Conservation (phyloP, 495 filamentous ascomycete genomes). For the Aspergillus homomorphus region DNA sequence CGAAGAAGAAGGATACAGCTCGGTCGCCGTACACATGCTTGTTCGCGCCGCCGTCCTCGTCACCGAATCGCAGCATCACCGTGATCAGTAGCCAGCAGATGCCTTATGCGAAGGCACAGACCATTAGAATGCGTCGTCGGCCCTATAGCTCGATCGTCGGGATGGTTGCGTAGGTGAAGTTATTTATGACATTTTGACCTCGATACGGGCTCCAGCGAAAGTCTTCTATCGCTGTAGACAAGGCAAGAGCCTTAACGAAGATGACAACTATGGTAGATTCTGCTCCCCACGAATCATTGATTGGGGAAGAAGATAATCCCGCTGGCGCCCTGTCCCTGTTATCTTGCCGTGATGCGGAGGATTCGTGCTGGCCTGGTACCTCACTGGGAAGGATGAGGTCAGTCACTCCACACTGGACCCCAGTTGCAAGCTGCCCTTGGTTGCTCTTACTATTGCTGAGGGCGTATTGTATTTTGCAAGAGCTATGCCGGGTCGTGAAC, state of each 20-base stretch:
- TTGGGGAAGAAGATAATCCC: too few relatives aligned
- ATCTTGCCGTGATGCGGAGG: background rate
- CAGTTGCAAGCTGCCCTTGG: background rate
- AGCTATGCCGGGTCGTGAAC: too few relatives aligned
- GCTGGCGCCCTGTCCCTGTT: background rate
- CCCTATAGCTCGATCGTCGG: background rate
- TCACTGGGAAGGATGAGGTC: background rate
- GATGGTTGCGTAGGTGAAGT: constrained; percentile 35
- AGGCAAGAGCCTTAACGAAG: too few relatives aligned
- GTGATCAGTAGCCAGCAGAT: constrained; percentile 45
- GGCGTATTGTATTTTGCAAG: too few relatives aligned
- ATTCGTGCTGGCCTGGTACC: background rate
- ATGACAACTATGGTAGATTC: too few relatives aligned
- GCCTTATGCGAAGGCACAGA: background rate
- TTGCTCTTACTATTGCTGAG: background rate
- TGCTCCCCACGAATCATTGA: too few relatives aligned
- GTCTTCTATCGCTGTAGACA: too few relatives aligned
- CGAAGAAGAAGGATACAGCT: constrained; percentile 51
- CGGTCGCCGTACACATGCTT: constrained; percentile 26
- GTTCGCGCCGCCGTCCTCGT: background rate
- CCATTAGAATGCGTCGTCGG: background rate
- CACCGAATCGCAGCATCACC: constrained; percentile 42
- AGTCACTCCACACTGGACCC: background rate
- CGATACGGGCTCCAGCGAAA: too few relatives aligned
- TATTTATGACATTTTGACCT: too few relatives aligned